These are phyloP conservation scores for Podila clonocystis DNA, from an alignment of 192 early-diverging fungal species.

Conservation along the genomic window DNA sequence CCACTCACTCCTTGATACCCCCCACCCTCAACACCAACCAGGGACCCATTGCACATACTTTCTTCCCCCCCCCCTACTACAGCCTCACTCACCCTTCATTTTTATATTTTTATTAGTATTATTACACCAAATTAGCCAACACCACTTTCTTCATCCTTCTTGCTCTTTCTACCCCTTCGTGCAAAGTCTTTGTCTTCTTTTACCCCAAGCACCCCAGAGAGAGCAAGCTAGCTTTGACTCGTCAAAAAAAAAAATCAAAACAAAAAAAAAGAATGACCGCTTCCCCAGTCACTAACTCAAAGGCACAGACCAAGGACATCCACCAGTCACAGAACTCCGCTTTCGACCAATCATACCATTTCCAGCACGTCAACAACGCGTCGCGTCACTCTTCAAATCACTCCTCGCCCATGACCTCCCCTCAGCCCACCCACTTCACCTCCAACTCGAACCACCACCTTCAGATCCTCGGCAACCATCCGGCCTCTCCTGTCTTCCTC, in stretches of 20 bases:
- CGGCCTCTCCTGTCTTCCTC: constrained; percentile 36
- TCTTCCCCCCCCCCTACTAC: too few relatives aligned
- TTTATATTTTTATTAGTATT: too few relatives aligned
- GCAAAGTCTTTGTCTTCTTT: neutral
- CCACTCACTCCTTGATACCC: neutral
- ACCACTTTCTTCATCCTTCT: neutral
- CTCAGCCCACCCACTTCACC: constrained; percentile 3
- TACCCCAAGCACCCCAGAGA: neutral
- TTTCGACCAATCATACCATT: constrained; percentile 12
- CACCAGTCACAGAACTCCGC: constrained; percentile 9
- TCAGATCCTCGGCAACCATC: constrained; percentile 41
- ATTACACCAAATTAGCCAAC: too few relatives aligned
- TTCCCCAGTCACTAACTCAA: neutral
- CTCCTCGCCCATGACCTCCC: constrained; percentile 3
- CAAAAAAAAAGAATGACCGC: constrained; percentile 15
- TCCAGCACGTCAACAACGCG: constrained; percentile 5
- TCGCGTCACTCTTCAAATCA: constrained; percentile 7
- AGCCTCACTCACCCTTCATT: too few relatives aligned
- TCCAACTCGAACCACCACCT: constrained; percentile 26
- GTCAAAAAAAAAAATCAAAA: neutral
- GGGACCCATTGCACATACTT: too few relatives aligned
- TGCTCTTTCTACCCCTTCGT: neutral
- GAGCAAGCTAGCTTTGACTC: neutral
- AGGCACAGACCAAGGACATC: constrained; percentile 38
- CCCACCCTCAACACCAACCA: neutral